These are phyloP conservation scores for Echria macrotheca DNA, from an alignment of 495 filamentous ascomycete genomes.

Conservation along the genomic window DNA sequence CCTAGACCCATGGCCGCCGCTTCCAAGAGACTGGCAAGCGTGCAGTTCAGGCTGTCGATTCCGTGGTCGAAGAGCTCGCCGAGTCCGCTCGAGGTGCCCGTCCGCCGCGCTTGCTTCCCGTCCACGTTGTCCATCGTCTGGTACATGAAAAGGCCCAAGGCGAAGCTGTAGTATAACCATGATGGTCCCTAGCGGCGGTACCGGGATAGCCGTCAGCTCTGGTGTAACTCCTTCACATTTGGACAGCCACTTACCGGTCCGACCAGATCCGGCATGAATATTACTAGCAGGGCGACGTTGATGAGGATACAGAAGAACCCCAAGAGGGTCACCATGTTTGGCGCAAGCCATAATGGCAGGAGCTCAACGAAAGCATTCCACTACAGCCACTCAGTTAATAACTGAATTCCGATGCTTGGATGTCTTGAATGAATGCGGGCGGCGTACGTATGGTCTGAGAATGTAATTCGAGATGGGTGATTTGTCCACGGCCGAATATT, in stretches of 20 bases:
- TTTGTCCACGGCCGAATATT: slow-evolving; percentile 95
- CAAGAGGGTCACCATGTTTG: slow-evolving; percentile 93
- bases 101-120: slow-evolving; percentile 92
- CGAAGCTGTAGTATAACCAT: slow-evolving; percentile 94
- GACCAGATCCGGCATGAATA: slow-evolving; percentile 84
- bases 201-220: background rate
- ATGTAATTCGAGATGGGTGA: slow-evolving; percentile 92
- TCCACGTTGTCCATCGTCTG: slow-evolving; percentile 98
- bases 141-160: slow-evolving; percentile 93
- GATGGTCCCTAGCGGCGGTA: slow-evolving; percentile 58
- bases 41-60: slow-evolving; percentile 96
- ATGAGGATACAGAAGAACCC: slow-evolving; percentile 90
- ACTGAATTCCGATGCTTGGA: no score
- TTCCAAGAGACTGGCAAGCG: slow-evolving; percentile 80
- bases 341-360: slow-evolving; percentile 90
- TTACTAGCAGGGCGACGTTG: slow-evolving; percentile 74
- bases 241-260: slow-evolving; percentile 77
- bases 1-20: slow-evolving; percentile 89
- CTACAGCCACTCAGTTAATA: no score
- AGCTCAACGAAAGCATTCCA: slow-evolving; percentile 97
- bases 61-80: slow-evolving; percentile 98
- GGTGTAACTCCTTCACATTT: no score
- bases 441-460: slow-evolving; percentile 84
- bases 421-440: no score
- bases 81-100: slow-evolving; percentile 88